Conservation (phyloP, 768 basidiomycete species). For the Lactarius psammicola region DNA sequence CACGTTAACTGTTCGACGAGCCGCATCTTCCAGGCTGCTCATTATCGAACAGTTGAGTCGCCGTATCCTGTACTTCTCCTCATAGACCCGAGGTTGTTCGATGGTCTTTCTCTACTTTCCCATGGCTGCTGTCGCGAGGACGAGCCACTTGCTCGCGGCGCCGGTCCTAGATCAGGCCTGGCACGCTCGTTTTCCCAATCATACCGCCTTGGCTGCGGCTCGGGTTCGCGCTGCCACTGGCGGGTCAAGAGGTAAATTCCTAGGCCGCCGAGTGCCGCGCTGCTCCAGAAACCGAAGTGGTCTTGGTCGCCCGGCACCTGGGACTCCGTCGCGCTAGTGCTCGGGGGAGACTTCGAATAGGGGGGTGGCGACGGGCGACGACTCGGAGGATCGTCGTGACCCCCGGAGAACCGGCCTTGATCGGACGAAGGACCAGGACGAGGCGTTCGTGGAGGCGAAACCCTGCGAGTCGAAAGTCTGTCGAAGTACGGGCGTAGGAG, state of each 20-base stretch:
- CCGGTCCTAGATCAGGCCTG: constrained; percentile 32
- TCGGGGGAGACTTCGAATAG: constrained; percentile 37
- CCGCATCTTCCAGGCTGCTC: not conserved
- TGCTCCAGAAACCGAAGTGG: constrained; percentile 80
- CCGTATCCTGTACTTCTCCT: constrained; percentile 79
- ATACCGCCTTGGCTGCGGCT: constrained; percentile 40
- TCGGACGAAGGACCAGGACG: constrained; percentile 35
- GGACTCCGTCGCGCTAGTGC: constrained; percentile 40
- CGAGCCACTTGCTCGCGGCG: constrained; percentile 28
- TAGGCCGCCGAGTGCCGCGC: constrained; percentile 69
- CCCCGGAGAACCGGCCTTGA: constrained; percentile 53
- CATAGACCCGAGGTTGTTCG: constrained; percentile 66
- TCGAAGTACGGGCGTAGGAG: constrained; percentile 55
- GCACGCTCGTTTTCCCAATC: constrained; percentile 58
- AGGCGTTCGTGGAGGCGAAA: constrained; percentile 34
- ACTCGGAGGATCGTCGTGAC: constrained; percentile 37
- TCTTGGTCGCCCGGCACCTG: constrained; percentile 1
- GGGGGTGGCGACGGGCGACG: constrained; percentile 56
- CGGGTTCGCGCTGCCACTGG: constrained; percentile 30
- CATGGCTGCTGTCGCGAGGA: constrained; percentile 13
- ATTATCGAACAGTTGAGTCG: constrained; percentile 67
- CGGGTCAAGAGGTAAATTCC: constrained; percentile 54
- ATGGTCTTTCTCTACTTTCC: constrained; percentile 63
- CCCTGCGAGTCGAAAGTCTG: constrained; percentile 34
- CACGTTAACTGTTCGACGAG: not conserved